phyloP scores from a whole-genome alignment of 2,329 filamentous ascomycete species.

The Xylaria sp. region DNA sequence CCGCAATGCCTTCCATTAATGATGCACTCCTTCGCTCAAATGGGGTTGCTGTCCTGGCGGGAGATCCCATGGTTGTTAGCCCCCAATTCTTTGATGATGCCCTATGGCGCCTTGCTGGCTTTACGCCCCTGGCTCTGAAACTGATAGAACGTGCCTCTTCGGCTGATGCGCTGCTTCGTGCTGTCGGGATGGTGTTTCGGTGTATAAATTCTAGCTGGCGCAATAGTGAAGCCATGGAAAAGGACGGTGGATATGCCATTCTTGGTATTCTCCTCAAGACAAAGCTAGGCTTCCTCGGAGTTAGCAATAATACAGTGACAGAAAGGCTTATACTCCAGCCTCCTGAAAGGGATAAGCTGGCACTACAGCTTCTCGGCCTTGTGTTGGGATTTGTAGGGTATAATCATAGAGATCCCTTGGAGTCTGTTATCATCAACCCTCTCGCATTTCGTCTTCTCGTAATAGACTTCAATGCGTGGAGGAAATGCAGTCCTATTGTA shows the following conservation, averaged over 20 bases:
- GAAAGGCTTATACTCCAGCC: constrained; percentile 59
- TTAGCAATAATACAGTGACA: constrained; percentile 51
- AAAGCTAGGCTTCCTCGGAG: constrained; percentile 73
- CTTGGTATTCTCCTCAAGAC: constrained; percentile 84
- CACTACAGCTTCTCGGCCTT: constrained; percentile 75
- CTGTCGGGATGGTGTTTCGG: constrained; percentile 85
- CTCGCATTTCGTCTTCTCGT: constrained; percentile 92
- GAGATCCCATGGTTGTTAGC: constrained; percentile 81
- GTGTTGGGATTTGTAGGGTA: constrained; percentile 91
- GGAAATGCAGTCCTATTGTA: constrained; percentile 78
- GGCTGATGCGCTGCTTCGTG: constrained; percentile 76
- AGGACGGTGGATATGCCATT: constrained; percentile 92
- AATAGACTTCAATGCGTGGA: constrained; percentile 94
- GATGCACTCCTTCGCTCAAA: constrained; percentile 85
- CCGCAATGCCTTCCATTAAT: constrained; percentile 85
- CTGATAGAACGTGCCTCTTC: constrained; percentile 81
- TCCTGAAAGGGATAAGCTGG: constrained; percentile 66
- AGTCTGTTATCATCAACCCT: constrained; percentile 95
- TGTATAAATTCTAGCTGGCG: constrained; percentile 93
- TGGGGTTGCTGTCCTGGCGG: constrained; percentile 84
- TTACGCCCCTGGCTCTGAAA: constrained; percentile 84
- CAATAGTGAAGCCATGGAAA: constrained; percentile 98
- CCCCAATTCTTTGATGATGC: constrained; percentile 91
- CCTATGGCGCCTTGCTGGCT: constrained; percentile 92
- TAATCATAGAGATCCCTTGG: constrained; percentile 78